phyloP scores from a whole-genome alignment of 441 rosid species.

The Omphalea diandra region DNA sequence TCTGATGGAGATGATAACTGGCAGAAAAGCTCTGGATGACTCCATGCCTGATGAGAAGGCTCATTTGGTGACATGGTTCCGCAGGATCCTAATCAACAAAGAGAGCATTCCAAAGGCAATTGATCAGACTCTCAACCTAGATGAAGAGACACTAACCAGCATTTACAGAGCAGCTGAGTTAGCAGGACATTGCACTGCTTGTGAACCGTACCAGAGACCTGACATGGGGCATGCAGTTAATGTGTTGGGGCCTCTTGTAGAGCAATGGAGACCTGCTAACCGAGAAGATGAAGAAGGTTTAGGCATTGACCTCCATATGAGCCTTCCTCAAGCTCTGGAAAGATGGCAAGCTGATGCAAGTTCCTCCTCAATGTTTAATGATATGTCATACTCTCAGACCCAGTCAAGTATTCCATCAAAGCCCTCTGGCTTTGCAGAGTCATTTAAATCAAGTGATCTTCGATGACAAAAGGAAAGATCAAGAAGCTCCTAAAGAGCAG shows the following conservation, averaged over 20 bases:
- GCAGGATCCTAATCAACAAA: conserved; percentile 34
- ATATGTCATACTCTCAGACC: conserved; percentile 15
- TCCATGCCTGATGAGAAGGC: conserved; percentile 35
- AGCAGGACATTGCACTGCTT: conserved; percentile 46
- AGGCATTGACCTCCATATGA: conserved; percentile 33
- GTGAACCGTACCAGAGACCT: conserved; percentile 42
- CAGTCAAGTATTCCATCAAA: conserved; percentile 25
- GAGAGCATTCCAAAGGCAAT: conserved; percentile 32
- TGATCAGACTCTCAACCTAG: conserved; percentile 29
- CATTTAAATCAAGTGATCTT: conserved; percentile 22
- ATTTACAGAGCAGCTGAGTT: conserved; percentile 41
- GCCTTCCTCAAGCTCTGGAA: conserved; percentile 38
- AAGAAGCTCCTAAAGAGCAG: neutral
- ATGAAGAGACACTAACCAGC: conserved; percentile 37
- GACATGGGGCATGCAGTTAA: conserved; percentile 51
- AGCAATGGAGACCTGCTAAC: conserved; percentile 40
- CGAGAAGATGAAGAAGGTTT: conserved; percentile 27
- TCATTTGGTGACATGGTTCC: conserved; percentile 45
- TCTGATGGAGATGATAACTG: conserved; percentile 45
- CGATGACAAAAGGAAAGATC: conserved; percentile 12
- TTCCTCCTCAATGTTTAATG: conserved; percentile 27
- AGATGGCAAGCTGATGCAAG: conserved; percentile 45
- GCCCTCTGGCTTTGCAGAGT: conserved; percentile 22
- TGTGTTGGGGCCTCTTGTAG: conserved; percentile 39
- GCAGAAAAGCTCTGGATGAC: conserved; percentile 42